These are phyloP conservation scores for Pestalotiopsis sp. DNA, from an alignment of 2,329 filamentous ascomycete species.

Conservation along the genomic window DNA sequence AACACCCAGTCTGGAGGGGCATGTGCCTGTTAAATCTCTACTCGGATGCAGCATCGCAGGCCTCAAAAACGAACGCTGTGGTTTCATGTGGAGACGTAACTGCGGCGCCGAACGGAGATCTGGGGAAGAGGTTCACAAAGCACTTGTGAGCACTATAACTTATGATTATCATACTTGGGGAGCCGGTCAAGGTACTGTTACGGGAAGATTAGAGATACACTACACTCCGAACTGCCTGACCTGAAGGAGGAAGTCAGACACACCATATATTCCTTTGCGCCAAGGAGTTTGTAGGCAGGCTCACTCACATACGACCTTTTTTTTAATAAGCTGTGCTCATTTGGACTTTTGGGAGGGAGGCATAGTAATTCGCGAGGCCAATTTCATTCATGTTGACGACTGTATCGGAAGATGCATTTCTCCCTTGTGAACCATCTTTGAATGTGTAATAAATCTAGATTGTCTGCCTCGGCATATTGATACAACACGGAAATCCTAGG, in stretches of 20 bases:
- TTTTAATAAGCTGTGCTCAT: constrained; percentile 34
- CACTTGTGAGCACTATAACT: background rate
- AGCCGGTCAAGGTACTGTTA: background rate
- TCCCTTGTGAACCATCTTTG: background rate
- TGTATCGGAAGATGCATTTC: background rate
- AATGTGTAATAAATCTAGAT: background rate
- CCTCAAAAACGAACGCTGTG: background rate
- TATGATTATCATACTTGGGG: background rate
- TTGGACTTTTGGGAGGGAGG: constrained; percentile 18
- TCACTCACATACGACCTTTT: constrained; percentile 24
- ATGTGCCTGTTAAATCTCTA: constrained; percentile 53
- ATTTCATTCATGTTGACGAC: background rate
- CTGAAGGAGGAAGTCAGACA: background rate
- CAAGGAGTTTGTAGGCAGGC: constrained; percentile 17
- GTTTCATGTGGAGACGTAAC: background rate
- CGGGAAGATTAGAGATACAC: background rate
- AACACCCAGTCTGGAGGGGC: constrained; percentile 59
- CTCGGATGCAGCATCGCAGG: background rate
- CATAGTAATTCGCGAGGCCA: constrained; percentile 5
- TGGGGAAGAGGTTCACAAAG: background rate
- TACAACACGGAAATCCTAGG: background rate
- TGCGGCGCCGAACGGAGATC: background rate
- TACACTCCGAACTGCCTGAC: background rate
- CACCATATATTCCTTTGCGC: constrained; percentile 5
- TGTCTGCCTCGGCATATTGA: background rate